Evolutionary conservation across 2,329 filamentous ascomycete species (phyloP).

Genomic region (Anisogramma anomala): DNA sequence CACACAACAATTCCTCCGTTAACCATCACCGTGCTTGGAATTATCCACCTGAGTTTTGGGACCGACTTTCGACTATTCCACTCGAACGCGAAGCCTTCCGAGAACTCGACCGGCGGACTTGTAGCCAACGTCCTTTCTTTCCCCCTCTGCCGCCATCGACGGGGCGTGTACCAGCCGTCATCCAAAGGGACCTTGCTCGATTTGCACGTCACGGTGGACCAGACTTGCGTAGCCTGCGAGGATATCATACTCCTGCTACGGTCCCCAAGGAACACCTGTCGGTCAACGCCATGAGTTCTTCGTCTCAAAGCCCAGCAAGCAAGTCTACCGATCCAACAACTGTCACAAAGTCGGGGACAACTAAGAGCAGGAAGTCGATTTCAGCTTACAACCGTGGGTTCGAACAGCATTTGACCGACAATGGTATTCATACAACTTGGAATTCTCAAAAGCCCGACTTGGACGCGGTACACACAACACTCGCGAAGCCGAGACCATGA

Average conservation of each 20-base stretch:
- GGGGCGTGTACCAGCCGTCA: neutral
- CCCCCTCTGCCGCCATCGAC: neutral
- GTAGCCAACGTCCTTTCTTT: neutral
- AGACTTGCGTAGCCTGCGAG: conserved; percentile 18
- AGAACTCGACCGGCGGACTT: conserved; percentile 11
- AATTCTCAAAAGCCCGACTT: conserved; percentile 23
- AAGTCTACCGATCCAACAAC: conserved; percentile 16
- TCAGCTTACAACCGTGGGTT: conserved; percentile 25
- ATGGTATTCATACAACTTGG: conserved; percentile 21
- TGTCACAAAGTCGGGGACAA: conserved; percentile 13
- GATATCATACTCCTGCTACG: conserved; percentile 4
- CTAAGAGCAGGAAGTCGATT: conserved; percentile 19
- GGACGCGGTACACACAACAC: conserved; percentile 20
- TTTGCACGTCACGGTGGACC: conserved; percentile 20
- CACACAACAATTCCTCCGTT: neutral
- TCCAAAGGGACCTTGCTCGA: conserved; percentile 9
- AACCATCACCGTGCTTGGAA: conserved; percentile 2
- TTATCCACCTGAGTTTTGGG: conserved; percentile 13
- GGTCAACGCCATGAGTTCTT: conserved; percentile 11
- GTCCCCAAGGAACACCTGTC: neutral
- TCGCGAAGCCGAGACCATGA: conserved; percentile 21
- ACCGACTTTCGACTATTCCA: conserved; percentile 10
- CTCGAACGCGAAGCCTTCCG: conserved; percentile 9
- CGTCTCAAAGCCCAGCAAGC: conserved; percentile 12
- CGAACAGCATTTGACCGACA: conserved; percentile 26